phyloP scores from a whole-genome alignment of 2,329 filamentous ascomycete species.

The Drechslerella stenobrocha region DNA sequence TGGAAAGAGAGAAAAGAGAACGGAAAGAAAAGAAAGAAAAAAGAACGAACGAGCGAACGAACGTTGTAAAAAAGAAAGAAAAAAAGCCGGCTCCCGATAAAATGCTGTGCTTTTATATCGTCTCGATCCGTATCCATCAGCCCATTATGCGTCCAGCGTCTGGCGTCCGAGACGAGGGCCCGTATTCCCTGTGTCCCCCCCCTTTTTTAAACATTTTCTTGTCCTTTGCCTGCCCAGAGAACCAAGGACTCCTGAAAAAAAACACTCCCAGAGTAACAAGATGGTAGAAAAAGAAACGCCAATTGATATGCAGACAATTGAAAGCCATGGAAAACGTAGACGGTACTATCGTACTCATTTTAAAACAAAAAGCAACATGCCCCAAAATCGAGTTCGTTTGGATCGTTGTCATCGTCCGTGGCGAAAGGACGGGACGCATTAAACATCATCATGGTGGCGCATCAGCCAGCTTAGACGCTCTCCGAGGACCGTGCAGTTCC shows the following conservation, averaged over 20 bases:
- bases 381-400: background rate
- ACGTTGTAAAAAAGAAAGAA: conserved; percentile 41
- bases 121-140: background rate
- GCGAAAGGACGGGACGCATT: background rate
- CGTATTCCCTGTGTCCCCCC: no score
- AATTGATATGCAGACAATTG: background rate
- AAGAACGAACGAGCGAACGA: conserved; percentile 3
- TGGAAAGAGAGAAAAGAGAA: background rate
- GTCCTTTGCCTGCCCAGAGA: no score
- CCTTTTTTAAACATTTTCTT: no score
- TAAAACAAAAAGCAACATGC: background rate
- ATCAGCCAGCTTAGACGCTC: conserved; percentile 14
- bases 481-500: conserved; percentile 42
- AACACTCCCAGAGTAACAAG: background rate
- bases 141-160: no score
- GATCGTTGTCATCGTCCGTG: background rate
- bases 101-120: background rate
- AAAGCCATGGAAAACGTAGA: background rate
- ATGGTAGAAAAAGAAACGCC: background rate
- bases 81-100: background rate
- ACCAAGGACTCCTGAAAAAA: background rate
- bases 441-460: background rate
- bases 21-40: conserved; percentile 15
- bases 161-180: no score
- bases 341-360: background rate